Percentiles rank a stretch among this genome's conserved stretches.
phyloP scores from a whole-genome alignment of 2,329 filamentous ascomycete species.

The Xylaria sp. region DNA sequence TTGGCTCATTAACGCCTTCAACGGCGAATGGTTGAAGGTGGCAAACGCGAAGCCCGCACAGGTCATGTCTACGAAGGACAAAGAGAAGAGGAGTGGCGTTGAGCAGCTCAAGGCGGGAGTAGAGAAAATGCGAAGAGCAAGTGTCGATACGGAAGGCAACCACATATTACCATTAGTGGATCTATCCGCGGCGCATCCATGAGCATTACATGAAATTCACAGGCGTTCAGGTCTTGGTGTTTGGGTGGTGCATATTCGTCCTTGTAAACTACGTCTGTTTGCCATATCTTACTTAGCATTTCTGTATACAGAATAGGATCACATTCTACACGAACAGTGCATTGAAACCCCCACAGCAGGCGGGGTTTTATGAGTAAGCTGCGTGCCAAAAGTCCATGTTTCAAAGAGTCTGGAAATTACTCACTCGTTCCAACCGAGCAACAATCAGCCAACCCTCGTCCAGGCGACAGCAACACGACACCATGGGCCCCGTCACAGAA shows the following conservation, averaged over 20 bases:
- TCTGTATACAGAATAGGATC: background rate
- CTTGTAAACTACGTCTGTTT: conserved; percentile 4
- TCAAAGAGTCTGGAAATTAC: background rate
- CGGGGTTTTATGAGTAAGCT: conserved; percentile 15
- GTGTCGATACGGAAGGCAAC: conserved; percentile 9
- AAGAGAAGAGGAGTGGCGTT: conserved; percentile 42
- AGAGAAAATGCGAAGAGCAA: conserved; percentile 36
- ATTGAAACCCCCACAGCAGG: conserved; percentile 2
- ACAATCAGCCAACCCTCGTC: background rate
- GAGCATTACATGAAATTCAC: background rate
- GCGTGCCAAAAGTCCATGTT: background rate
- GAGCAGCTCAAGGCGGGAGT: conserved; percentile 40
- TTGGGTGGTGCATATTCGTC: background rate
- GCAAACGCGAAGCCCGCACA: conserved; percentile 59
- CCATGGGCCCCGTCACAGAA: conserved; percentile 46
- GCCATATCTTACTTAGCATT: background rate
- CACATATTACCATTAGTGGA: background rate
- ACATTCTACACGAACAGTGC: conserved; percentile 3
- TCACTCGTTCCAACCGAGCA: background rate
- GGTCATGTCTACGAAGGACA: conserved; percentile 47
- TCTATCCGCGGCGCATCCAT: background rate
- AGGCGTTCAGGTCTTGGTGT: conserved; percentile 29
- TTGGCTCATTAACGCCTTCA: conserved; percentile 98
- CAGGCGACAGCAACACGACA: background rate
- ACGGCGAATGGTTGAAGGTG: conserved; percentile 86